A percentile compares a stretch with the other conserved stretches of the same genome.
Conservation (phyloP, 2,329 filamentous ascomycete species). For the Botrytis squamosa region DNA sequence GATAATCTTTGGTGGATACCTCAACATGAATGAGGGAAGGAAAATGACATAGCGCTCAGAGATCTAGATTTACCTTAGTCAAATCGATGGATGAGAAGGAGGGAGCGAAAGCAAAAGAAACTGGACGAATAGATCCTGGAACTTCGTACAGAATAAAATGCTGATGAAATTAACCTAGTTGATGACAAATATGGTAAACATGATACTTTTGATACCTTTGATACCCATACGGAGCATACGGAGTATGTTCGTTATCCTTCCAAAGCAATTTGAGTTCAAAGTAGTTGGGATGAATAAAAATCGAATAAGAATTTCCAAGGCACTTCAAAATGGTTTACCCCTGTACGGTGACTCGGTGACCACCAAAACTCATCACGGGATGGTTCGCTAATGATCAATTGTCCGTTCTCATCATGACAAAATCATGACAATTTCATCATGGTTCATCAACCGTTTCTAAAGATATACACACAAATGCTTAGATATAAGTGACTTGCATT, state of each 20-base stretch:
- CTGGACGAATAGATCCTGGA: neutral
- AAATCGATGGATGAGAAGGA: neutral
- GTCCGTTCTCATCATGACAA: neutral
- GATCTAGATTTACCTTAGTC: neutral
- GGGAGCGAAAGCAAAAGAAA: neutral
- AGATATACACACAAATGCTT: neutral
- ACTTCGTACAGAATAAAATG: neutral
- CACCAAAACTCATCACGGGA: neutral
- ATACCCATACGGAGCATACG: neutral
- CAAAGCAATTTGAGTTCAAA: neutral
- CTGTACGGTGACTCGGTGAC: neutral
- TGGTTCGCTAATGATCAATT: neutral
- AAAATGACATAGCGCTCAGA: neutral
- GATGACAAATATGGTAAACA: slow-evolving; percentile 1
- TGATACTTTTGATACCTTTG: slow-evolving; percentile 6
- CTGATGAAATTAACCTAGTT: neutral
- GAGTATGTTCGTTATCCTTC: neutral
- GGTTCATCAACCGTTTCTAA: neutral
- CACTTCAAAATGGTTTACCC: neutral
- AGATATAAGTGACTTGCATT: neutral
- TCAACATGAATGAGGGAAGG: neutral
- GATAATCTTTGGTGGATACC: neutral
- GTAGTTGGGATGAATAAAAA: neutral
- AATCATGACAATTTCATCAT: slow-evolving; percentile 7
- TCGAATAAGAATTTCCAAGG: neutral